phyloP scores from a whole-genome alignment of 2,329 filamentous ascomycete genomes.

The Diaporthe nobilis region DNA sequence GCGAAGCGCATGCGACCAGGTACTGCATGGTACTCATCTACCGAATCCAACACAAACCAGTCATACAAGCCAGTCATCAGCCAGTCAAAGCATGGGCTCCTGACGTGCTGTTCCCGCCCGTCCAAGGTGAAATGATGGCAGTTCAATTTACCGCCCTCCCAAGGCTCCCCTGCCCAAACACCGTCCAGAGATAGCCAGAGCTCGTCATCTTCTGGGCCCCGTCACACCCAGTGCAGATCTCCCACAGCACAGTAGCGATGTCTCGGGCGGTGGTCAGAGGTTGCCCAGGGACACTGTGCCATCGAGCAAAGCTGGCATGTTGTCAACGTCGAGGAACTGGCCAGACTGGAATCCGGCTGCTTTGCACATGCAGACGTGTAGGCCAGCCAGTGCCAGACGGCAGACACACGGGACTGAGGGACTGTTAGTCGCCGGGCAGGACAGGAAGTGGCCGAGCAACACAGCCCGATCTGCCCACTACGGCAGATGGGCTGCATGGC shows the following conservation, averaged over 20 bases:
- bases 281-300: constrained; percentile 31
- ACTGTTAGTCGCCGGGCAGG: constrained; percentile 12
- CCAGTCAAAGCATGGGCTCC: constrained; percentile 16
- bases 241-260: constrained; percentile 31
- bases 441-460: constrained; percentile 19
- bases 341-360: constrained; percentile 10
- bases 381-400: not conserved
- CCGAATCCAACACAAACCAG: constrained; percentile 17
- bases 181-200: constrained; percentile 16
- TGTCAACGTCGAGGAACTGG: not conserved
- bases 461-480: constrained; percentile 7
- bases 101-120: constrained; percentile 31
- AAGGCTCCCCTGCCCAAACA: constrained; percentile 4
- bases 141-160: constrained; percentile 26
- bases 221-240: constrained; percentile 38
- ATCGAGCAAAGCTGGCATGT: constrained; percentile 24
- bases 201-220: constrained; percentile 34
- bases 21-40: constrained; percentile 18
- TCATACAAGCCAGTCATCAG: not conserved
- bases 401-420: not conserved
- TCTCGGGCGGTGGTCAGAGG: constrained; percentile 13
- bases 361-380: constrained; percentile 9
- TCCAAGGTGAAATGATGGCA: constrained; percentile 8
- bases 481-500: constrained; percentile 28
- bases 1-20: constrained; percentile 13